These are phyloP conservation scores for Batkoa obscura DNA, from an alignment of 371 early-diverging fungal genomes.

Conservation along the genomic window DNA sequence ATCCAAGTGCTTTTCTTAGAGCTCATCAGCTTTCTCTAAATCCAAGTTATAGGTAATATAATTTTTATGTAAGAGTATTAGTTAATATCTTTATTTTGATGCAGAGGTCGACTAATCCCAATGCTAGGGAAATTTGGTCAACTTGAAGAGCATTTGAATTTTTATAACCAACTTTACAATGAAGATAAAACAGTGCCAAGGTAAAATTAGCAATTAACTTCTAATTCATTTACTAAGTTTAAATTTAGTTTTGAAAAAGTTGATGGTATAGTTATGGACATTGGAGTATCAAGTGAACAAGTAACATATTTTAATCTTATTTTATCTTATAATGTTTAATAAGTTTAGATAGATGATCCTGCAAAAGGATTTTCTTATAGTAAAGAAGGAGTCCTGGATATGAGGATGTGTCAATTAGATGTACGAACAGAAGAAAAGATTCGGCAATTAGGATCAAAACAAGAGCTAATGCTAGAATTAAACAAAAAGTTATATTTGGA, in stretches of 20 bases:
- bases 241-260: slow-evolving; percentile 19
- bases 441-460: not conserved
- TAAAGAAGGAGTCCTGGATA: slow-evolving; percentile 44
- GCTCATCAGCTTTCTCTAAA: slow-evolving; percentile 24
- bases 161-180: not conserved
- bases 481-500: slow-evolving; percentile 13
- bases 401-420: slow-evolving; percentile 35
- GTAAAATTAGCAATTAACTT: slow-evolving; percentile 6
- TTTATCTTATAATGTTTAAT: not conserved
- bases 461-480: slow-evolving; percentile 2
- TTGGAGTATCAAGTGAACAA: slow-evolving; percentile 46
- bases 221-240: not conserved
- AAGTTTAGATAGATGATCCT: slow-evolving; percentile 28
- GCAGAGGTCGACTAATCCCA: slow-evolving; percentile 22
- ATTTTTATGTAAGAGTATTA: slow-evolving; percentile 4
- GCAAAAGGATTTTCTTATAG: slow-evolving; percentile 48
- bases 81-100: slow-evolving; percentile 6
- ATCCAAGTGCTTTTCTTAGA: slow-evolving; percentile 37
- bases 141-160: slow-evolving; percentile 11
- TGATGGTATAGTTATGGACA: slow-evolving; percentile 53
- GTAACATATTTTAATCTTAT: slow-evolving; percentile 9
- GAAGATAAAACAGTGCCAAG: not conserved
- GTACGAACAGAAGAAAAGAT: slow-evolving; percentile 5
- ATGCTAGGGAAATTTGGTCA: slow-evolving; percentile 33
- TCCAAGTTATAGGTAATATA: slow-evolving; percentile 17